These are phyloP conservation scores for Cordyceps cicadae DNA, from an alignment of 2,329 filamentous ascomycete genomes.

Conservation along the genomic window DNA sequence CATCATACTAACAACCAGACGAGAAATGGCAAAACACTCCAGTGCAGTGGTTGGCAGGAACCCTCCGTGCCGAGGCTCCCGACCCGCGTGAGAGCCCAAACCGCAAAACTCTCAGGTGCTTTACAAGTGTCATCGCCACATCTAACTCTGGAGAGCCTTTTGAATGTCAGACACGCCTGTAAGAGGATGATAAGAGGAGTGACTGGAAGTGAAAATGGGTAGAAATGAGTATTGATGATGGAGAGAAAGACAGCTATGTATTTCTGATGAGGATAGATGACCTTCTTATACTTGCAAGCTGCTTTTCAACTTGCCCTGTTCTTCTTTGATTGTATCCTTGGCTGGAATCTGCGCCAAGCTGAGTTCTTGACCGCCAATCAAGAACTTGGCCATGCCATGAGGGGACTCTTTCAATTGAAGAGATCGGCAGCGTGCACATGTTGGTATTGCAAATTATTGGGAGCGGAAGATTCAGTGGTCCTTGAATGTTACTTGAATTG, in stretches of 20 bases:
- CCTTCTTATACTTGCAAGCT: constrained; percentile 5
- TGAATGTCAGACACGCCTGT: constrained; percentile 14
- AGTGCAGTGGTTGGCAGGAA: neutral
- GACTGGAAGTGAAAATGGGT: constrained; percentile 3
- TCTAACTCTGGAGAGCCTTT: constrained; percentile 12
- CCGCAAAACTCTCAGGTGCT: neutral
- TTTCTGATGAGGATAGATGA: neutral
- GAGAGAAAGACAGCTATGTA: neutral
- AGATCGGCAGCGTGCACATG: neutral
- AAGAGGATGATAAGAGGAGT: constrained; percentile 11
- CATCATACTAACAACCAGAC: neutral
- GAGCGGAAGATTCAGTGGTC: neutral
- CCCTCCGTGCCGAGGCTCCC: neutral
- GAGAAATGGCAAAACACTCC: constrained; percentile 3
- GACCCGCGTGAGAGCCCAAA: neutral
- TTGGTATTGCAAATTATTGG: neutral
- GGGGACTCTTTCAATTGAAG: neutral
- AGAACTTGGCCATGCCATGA: neutral
- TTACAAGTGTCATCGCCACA: neutral
- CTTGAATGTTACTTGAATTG: neutral
- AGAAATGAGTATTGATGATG: constrained; percentile 1
- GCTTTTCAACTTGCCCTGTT: too few relatives aligned
- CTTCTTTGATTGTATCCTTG: neutral
- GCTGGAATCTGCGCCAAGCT: neutral
- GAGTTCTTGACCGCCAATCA: neutral